phyloP scores from a whole-genome alignment of 2,329 filamentous ascomycete genomes.

The Colletotrichum zoysiae region DNA sequence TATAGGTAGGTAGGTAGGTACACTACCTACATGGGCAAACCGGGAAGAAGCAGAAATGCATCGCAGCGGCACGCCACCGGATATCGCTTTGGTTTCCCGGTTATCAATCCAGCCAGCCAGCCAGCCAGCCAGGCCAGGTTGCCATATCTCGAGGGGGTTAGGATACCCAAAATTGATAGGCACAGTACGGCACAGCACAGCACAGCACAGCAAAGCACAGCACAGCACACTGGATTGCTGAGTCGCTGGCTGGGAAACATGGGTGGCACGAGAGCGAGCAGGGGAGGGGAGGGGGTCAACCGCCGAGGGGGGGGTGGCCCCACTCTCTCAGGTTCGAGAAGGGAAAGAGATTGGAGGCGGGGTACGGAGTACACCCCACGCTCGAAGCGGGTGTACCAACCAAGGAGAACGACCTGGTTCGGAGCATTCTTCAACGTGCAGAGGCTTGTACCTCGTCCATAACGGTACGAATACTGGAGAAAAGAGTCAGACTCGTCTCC shows the following conservation, averaged over 20 bases:
- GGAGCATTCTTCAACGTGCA: not conserved
- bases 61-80: not conserved
- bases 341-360: slow-evolving; percentile 39
- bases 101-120: not conserved
- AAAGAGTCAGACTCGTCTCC: slow-evolving; percentile 19
- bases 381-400: not conserved
- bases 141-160: not conserved
- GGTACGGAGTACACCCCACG: slow-evolving; percentile 26
- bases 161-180: not conserved
- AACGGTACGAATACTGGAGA: slow-evolving; percentile 14
- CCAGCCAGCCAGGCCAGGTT: not conserved
- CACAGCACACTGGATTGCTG: slow-evolving; percentile 11
- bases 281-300: not conserved
- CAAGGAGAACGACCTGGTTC: slow-evolving; percentile 7
- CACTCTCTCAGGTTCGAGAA: slow-evolving; percentile 36
- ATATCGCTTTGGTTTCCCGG: not conserved
- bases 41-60: no score
- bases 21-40: no score
- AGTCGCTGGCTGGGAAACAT: slow-evolving; percentile 27
- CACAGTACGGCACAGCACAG: not conserved
- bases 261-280: slow-evolving; percentile 1
- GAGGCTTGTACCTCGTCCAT: slow-evolving; percentile 22
- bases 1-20: no score
- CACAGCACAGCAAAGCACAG: no score
- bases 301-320: slow-evolving; percentile 1